These are phyloP conservation scores for Xerocomus spinulosus DNA, from an alignment of 768 basidiomycete species.

Conservation along the genomic window DNA sequence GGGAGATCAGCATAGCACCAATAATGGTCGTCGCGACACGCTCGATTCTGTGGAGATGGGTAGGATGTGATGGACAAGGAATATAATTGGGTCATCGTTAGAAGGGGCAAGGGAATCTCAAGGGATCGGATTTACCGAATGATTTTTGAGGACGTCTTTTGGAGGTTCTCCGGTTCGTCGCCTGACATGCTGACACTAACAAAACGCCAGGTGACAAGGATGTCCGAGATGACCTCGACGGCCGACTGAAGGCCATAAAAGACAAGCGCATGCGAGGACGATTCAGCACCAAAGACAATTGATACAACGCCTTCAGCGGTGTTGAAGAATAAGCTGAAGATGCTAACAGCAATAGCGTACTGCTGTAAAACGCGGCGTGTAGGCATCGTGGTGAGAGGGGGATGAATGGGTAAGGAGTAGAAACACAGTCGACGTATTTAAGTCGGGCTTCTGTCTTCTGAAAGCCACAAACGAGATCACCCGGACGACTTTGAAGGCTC, in stretches of 20 bases:
- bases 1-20: conserved; percentile 34
- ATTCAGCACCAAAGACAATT: conserved; percentile 41
- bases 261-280: conserved; percentile 40
- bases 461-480: not conserved
- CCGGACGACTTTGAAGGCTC: not conserved
- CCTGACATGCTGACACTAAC: conserved; percentile 29
- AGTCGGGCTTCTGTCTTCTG: not conserved
- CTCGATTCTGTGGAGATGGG: conserved; percentile 30
- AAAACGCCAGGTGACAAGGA: conserved; percentile 45
- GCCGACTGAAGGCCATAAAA: conserved; percentile 48
- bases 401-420: not conserved
- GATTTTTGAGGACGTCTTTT: conserved; percentile 1
- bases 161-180: conserved; percentile 22
- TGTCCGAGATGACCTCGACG: conserved; percentile 43
- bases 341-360: conserved; percentile 40
- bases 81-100: not conserved
- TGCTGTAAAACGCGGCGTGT: conserved; percentile 22
- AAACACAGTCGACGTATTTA: not conserved
- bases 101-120: not conserved
- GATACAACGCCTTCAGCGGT: conserved; percentile 41
- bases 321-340: conserved; percentile 38
- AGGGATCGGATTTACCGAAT: conserved; percentile 10
- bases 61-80: not conserved
- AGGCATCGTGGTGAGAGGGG: conserved; percentile 12
- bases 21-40: conserved; percentile 35